A percentile compares a stretch with the other conserved stretches of the same genome.
Evolutionary conservation across 495 filamentous ascomycete genomes (phyloP).

Genomic region (Tuber microsphaerosporum): DNA sequence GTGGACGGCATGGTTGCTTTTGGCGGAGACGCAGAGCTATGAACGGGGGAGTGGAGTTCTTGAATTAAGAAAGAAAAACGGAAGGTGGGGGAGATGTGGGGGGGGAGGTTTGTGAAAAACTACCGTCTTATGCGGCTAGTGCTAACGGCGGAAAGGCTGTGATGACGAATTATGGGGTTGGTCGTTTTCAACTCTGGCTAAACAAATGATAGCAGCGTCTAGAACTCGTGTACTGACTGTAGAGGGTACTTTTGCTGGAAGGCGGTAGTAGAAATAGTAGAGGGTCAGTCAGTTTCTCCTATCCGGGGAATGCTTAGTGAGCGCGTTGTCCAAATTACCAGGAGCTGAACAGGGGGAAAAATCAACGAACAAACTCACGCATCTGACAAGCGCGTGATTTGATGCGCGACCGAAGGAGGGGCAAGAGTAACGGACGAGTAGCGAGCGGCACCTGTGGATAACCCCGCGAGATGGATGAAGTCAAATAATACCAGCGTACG

Average conservation of each 20-base stretch:
- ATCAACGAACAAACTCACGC: background rate
- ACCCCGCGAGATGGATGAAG: constrained; percentile 13
- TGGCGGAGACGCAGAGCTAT: background rate
- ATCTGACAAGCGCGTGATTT: constrained; percentile 15
- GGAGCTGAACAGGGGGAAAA: background rate
- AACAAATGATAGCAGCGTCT: background rate
- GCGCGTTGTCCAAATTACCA: background rate
- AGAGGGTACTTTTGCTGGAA: background rate
- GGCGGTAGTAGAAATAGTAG: background rate
- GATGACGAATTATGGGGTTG: constrained; percentile 9
- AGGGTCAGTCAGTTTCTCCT: background rate
- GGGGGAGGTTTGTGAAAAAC: constrained; percentile 7
- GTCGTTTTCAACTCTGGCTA: background rate
- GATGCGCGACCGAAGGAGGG: constrained; percentile 9
- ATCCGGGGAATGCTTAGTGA: background rate
- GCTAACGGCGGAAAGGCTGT: constrained; percentile 3
- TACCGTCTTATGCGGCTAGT: background rate
- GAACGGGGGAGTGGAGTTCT: background rate
- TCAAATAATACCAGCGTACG: background rate
- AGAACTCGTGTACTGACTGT: background rate
- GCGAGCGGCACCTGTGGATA: constrained; percentile 16
- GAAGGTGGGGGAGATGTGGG: constrained; percentile 11
- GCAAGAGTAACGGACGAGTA: constrained; percentile 10
- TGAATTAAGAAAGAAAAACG: constrained; percentile 5
- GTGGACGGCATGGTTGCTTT: constrained; percentile 30